phyloP scores from a whole-genome alignment of 2,329 filamentous ascomycete species.

The Sphaerulina populicola region DNA sequence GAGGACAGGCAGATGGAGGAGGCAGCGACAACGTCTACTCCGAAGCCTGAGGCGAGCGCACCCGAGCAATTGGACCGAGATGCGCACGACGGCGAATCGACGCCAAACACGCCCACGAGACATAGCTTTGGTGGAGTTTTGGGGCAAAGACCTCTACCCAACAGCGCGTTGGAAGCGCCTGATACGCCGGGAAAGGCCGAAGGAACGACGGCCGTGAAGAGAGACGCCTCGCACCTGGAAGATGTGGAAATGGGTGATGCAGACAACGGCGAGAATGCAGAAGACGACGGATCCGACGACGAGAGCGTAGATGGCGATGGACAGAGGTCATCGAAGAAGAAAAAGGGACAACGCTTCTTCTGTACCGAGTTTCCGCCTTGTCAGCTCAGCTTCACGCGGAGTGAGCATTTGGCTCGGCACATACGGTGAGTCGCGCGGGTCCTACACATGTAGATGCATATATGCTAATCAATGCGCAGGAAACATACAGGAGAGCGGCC shows the following conservation, averaged over 20 bases:
- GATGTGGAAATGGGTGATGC: conserved; percentile 67
- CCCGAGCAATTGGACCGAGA: conserved; percentile 35
- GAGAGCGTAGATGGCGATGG: conserved; percentile 49
- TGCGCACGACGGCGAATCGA: conserved; percentile 33
- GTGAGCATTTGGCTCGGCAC: conserved; percentile 88
- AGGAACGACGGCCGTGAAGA: conserved; percentile 35
- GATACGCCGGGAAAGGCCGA: conserved; percentile 10
- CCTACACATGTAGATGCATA: background rate
- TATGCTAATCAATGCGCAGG: conserved; percentile 41
- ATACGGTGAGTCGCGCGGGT: conserved; percentile 59
- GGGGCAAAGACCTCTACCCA: conserved; percentile 41
- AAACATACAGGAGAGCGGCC: conserved; percentile 97
- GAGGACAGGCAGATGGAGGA: conserved; percentile 43
- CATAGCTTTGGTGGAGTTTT: conserved; percentile 42
- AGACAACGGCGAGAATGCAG: conserved; percentile 62
- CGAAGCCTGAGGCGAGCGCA: conserved; percentile 47
- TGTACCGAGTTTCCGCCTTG: conserved; percentile 93
- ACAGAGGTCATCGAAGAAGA: conserved; percentile 78
- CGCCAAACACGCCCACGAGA: conserved; percentile 57
- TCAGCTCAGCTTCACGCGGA: conserved; percentile 87
- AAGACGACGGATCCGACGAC: conserved; percentile 48
- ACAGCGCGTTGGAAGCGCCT: conserved; percentile 21
- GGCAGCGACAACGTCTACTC: conserved; percentile 38
- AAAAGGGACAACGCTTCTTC: conserved; percentile 92
- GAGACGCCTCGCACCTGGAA: conserved; percentile 55